Evolutionary conservation across 1,284 basidiomycete genomes (phyloP), one percentile per base, ranked within the genome.

Genomic region (Trichosporon sp.): DNA sequence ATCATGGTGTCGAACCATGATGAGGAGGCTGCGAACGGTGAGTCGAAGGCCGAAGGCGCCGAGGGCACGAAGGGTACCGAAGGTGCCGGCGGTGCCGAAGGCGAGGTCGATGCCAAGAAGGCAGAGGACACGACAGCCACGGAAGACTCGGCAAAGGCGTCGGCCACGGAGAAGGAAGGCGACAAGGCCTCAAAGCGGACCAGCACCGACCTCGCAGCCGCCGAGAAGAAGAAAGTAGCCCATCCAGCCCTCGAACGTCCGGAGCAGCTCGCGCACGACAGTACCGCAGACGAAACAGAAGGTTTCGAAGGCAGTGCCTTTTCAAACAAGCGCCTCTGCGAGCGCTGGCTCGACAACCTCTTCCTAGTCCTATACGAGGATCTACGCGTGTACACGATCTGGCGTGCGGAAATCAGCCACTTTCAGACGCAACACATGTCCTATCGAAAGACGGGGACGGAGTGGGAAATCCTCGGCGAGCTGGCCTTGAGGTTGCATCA

Each of bases 301-400:
- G 73, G 69, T 32, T 71, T 69, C 23, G 69, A 90, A 64, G 83
- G 89, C 4, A 92, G 92, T 74, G 92, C 93, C 33, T 97, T 99
- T 80, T 93, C 88, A 73, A 97, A 95, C 80, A 99, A 99, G 83
- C 85, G 96, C 34, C 82, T 99, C 31, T 99, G 96, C 77, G 95
- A 99, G 77, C 85, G 96, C 58, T 99, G 95, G 95, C 84, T 99
- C 60, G 76, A 98, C 78, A 99, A 99, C 73, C 80, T 99, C 62
- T 99, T 99, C 82, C 95, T 99, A 92, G 94, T 98, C 1, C 83
- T 98, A 4, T 98, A 98, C 78, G 95, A 98, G 89, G 95, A 99
- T 77, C 83, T 99, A 58, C 88, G 96, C n/a, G 91, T 99, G 11
- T 99, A 95, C 89, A 99, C 96, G 0, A 99, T 99, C 75, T 99